These are phyloP conservation scores for Rubroboletus pulcherrimus DNA, from an alignment of 768 basidiomycete genomes.

Conservation along the genomic window DNA sequence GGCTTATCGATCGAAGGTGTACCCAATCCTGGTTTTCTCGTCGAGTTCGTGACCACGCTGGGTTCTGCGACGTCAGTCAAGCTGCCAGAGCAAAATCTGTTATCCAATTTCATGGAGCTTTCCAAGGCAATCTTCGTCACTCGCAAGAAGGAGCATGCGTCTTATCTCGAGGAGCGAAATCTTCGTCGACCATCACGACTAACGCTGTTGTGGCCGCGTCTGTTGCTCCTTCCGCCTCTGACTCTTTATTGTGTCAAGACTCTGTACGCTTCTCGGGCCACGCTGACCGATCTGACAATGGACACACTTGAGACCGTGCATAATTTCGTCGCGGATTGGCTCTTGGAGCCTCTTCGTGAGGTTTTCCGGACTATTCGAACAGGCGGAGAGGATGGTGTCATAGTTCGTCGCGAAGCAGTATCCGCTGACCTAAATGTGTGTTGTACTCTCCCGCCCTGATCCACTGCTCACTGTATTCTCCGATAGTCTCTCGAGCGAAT, in stretches of 20 bases:
- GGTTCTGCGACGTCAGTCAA: slow-evolving; percentile 16
- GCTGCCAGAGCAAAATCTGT: slow-evolving; percentile 7
- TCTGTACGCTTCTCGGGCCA: slow-evolving; percentile 57
- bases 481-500: slow-evolving; percentile 86
- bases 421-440: slow-evolving; percentile 79
- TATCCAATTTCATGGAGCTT: slow-evolving; percentile 16
- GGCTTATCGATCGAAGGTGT: not conserved
- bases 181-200: slow-evolving; percentile 68
- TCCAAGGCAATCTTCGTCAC: slow-evolving; percentile 21
- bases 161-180: slow-evolving; percentile 29
- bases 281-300: slow-evolving; percentile 49
- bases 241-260: slow-evolving; percentile 46
- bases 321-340: slow-evolving; percentile 78
- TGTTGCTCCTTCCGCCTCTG: slow-evolving; percentile 74
- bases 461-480: not conserved
- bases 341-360: slow-evolving; percentile 80
- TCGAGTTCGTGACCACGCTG: slow-evolving; percentile 22
- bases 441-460: not conserved
- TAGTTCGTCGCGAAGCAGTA: slow-evolving; percentile 79
- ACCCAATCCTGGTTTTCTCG: slow-evolving; percentile 13
- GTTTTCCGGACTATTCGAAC: slow-evolving; percentile 80
- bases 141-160: slow-evolving; percentile 28
- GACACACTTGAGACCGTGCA: slow-evolving; percentile 63
- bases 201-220: slow-evolving; percentile 75
- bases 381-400: slow-evolving; percentile 69